Base-by-base conservation (phyloP, 139 green algal species). In the Auxenochlorella pyrenoidosa region DNA sequence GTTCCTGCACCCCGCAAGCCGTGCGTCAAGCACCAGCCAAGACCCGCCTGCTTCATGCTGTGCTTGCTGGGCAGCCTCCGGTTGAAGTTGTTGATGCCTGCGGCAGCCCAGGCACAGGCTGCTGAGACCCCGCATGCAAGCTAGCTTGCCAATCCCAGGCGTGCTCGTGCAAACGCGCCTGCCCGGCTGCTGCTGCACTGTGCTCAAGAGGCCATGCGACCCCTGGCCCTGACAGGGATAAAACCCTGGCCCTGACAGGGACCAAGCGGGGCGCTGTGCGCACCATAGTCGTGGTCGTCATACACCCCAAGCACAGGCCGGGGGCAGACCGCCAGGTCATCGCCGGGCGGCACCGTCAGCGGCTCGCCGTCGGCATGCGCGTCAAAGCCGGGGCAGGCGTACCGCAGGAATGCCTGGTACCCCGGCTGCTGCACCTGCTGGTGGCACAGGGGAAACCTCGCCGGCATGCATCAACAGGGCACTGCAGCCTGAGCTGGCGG, bases 11-110 rank as follows among this genome's bases (percentile, higher is more conserved):
- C 1, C 70, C 0, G 70, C 70, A 47, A 26, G n/a, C 32, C 30
- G 1, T 21, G 32, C 68, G 22, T 5, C 16, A 44, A 10, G n/a
- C 16, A 47, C 3, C 19, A 34, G 10, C 76, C 47, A 22, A 63
- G 15, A 34, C 47, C 1, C 32, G 32, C 80, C 80, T 85, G 80
- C 80, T 96, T 96, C 65, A 91, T 92, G 24, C 80, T 77, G 36
- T 89, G 76, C 84, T 95, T 96, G 77, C 83, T 83, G 21, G 91
- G 91, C 65, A 93, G 90, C 54, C 88, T 88, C 10, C 72, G n/a
- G 82, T 96, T 93, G 65, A 90, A 92, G 54, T 95, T 92, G 85
- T 95, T 95, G 86, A 92, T 93, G 59, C 92, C 92, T 32, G 75
- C 30, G 22, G 54, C 47, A 54, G 47, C 47, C 8, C 47, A 54